Evolutionary conservation across 129 eudicot genomes (phyloP).

Genomic region (Escallonia herrerae): DNA sequence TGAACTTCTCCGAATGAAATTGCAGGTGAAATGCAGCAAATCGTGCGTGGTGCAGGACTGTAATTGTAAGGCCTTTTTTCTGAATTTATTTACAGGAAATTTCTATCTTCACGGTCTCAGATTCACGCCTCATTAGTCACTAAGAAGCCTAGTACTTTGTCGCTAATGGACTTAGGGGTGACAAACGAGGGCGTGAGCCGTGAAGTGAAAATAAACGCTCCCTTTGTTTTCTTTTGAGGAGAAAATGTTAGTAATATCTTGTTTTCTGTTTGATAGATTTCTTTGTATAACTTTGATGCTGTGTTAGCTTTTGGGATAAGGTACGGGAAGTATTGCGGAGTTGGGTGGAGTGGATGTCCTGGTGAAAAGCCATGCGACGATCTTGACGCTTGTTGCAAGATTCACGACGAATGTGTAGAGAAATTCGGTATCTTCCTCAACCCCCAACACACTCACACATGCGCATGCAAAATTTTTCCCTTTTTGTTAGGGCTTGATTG

Average conservation of each 20-base stretch:
- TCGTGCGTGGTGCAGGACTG: slow-evolving; percentile 73
- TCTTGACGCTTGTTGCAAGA: slow-evolving; percentile 90
- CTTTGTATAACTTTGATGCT: slow-evolving; percentile 1
- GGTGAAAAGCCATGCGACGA: slow-evolving; percentile 99
- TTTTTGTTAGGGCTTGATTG: too few species aligned
- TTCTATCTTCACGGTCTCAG: too few species aligned
- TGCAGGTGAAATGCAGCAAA: slow-evolving; percentile 61
- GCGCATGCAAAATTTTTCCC: too few species aligned
- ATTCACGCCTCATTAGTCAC: slow-evolving; percentile 13
- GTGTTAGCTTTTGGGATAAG: slow-evolving; percentile 65
- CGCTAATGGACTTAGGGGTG: background rate
- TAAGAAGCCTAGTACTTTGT: slow-evolving; percentile 59
- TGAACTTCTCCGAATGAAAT: too few species aligned
- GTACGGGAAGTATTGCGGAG: slow-evolving; percentile 98
- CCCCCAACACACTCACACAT: too few species aligned
- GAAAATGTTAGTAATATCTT: background rate
- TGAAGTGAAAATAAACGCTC: slow-evolving; percentile 62
- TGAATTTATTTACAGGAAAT: background rate
- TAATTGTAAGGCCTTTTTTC: slow-evolving; percentile 35
- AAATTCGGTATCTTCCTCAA: slow-evolving; percentile 38
- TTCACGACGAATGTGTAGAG: slow-evolving; percentile 86
- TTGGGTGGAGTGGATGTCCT: slow-evolving; percentile 93
- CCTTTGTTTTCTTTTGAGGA: background rate
- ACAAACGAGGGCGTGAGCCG: slow-evolving; percentile 13
- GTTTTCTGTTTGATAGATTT: background rate